Conservation (phyloP, 2,329 filamentous ascomycete species). For the Mariannaea sp. region DNA sequence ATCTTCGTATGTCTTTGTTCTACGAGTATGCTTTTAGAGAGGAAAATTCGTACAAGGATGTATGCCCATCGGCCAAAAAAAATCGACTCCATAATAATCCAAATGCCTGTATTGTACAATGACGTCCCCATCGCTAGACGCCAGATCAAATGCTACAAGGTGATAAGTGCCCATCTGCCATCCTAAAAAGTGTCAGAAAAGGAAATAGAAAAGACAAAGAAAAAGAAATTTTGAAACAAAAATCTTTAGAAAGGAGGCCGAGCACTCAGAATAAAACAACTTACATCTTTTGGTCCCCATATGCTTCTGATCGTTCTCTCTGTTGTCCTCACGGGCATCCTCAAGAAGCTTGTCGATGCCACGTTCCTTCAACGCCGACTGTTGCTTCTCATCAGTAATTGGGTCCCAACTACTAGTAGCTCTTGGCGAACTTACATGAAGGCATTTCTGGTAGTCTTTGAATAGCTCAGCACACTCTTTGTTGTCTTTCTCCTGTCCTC, state of each 20-base stretch:
- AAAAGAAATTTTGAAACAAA: too few relatives aligned
- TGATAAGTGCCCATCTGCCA: slow-evolving; percentile 3
- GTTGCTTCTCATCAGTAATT: slow-evolving; percentile 1
- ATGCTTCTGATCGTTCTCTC: slow-evolving; percentile 74
- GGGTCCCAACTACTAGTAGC: neutral
- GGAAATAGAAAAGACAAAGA: too few relatives aligned
- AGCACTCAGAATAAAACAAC: slow-evolving; percentile 10
- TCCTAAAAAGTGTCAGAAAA: slow-evolving; percentile 12
- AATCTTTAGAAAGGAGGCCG: neutral
- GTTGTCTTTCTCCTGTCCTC: slow-evolving; percentile 80
- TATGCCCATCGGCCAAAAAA: neutral
- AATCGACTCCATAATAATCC: neutral
- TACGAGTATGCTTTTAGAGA: slow-evolving; percentile 1
- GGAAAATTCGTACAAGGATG: neutral
- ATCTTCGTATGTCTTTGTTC: neutral
- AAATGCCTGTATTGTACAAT: neutral
- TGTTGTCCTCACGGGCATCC: slow-evolving; percentile 86
- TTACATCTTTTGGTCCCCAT: slow-evolving; percentile 49
- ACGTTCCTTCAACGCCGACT: slow-evolving; percentile 76
- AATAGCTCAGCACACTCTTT: slow-evolving; percentile 86
- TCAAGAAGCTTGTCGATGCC: slow-evolving; percentile 93
- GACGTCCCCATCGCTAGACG: slow-evolving; percentile 1
- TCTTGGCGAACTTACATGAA: slow-evolving; percentile 64
- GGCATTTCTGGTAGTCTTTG: slow-evolving; percentile 83
- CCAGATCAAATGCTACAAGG: neutral